Conservation (phyloP, 2,329 filamentous ascomycete genomes). For the Verticillium klebahnii region DNA sequence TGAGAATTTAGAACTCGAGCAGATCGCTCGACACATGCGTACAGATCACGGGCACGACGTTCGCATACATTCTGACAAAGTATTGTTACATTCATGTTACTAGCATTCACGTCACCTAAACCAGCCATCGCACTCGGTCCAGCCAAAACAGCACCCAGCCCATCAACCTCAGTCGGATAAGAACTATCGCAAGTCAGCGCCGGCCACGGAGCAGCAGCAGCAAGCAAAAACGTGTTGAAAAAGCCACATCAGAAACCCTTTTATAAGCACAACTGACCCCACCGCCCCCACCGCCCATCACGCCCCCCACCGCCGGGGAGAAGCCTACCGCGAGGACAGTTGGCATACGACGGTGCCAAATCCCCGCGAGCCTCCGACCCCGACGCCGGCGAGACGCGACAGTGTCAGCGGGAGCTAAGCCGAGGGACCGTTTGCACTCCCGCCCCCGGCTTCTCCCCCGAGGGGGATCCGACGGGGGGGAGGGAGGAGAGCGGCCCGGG, state of each 20-base stretch:
- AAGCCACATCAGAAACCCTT: conserved; percentile 35
- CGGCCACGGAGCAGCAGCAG: not conserved
- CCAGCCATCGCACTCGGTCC: not conserved
- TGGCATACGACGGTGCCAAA: conserved; percentile 30
- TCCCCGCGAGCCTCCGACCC: conserved; percentile 1
- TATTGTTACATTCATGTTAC: not conserved
- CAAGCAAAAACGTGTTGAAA: not conserved
- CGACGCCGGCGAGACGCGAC: not conserved
- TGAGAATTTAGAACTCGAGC: not conserved
- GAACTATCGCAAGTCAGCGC: not conserved
- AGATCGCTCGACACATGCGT: not conserved
- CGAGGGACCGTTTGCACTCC: conserved; percentile 10
- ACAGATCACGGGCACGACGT: not conserved
- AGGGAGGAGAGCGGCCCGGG: conserved; percentile 14
- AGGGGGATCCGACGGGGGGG: conserved; percentile 2
- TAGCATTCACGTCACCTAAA: not conserved
- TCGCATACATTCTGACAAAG: not conserved
- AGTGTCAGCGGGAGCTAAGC: conserved; percentile 7
- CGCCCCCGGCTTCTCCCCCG: not conserved
- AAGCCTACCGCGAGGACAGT: conserved; percentile 3
- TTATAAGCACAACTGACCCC: conserved; percentile 41
- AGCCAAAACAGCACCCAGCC: not conserved
- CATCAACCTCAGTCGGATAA: not conserved
- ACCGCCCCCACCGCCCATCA: conserved; percentile 17
- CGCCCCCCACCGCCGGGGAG: not conserved